A percentile compares a stretch with the other conserved stretches of the same genome.
These are phyloP conservation scores for Dalbergia oliveri DNA, from an alignment of 306 rosid species.

Conservation along the genomic window DNA sequence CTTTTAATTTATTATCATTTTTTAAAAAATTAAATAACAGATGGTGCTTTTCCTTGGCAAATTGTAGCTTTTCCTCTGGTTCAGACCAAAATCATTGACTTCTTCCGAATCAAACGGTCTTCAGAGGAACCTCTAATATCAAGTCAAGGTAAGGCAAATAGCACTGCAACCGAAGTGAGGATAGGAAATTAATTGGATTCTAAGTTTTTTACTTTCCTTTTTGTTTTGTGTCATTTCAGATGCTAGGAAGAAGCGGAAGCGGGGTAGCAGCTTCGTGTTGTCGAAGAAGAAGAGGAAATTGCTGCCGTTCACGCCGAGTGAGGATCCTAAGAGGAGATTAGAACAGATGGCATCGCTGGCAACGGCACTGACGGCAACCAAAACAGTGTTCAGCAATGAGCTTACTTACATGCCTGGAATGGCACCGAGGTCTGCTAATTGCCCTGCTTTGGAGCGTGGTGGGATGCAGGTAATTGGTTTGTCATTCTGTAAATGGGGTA, in stretches of 20 bases:
- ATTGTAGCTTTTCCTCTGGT: slow-evolving; percentile 82
- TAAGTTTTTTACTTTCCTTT: not conserved
- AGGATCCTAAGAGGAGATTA: slow-evolving; percentile 70
- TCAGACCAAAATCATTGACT: slow-evolving; percentile 89
- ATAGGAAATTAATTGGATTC: not conserved
- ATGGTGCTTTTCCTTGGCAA: not conserved
- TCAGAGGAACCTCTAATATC: slow-evolving; percentile 28
- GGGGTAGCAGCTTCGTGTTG: slow-evolving; percentile 61
- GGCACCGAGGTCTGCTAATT: slow-evolving; percentile 84
- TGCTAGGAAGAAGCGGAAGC: slow-evolving; percentile 65
- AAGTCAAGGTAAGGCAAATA: slow-evolving; percentile 58
- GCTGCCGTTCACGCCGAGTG: slow-evolving; percentile 65
- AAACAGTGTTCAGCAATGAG: slow-evolving; percentile 71
- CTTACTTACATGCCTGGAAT: slow-evolving; percentile 76
- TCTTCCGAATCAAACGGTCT: slow-evolving; percentile 72
- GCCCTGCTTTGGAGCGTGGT: slow-evolving; percentile 69
- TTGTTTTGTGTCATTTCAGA: slow-evolving; percentile 50
- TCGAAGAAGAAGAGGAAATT: slow-evolving; percentile 77
- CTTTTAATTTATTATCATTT: not conserved
- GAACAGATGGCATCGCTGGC: slow-evolving; percentile 95
- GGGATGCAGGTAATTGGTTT: slow-evolving; percentile 89
- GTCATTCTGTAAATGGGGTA: not conserved
- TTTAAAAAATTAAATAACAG: not conserved
- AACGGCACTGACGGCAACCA: slow-evolving; percentile 82
- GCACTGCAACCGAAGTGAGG: not conserved